A percentile compares a stretch with the other conserved stretches of the same genome.
Evolutionary conservation across 331 rosid species (phyloP).

Genomic region (Ulmus americana): DNA sequence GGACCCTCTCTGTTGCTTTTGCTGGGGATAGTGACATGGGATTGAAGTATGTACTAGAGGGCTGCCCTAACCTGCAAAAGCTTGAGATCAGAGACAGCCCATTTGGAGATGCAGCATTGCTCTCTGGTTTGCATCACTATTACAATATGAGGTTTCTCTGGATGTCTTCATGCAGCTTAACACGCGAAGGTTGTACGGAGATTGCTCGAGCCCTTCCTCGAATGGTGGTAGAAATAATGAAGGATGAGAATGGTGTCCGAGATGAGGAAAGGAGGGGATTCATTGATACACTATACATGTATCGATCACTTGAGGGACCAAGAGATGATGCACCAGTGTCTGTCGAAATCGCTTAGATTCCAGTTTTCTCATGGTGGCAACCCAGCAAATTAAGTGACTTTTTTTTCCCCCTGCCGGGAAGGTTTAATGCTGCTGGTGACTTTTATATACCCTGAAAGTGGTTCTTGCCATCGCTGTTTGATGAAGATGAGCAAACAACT

Average conservation of each 20-base stretch:
- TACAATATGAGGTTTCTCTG: slow-evolving; percentile 85
- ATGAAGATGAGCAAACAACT: slow-evolving; percentile 26
- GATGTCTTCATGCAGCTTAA: slow-evolving; percentile 68
- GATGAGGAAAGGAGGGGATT: slow-evolving; percentile 23
- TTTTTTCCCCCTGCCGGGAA: slow-evolving; percentile 12
- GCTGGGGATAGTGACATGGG: slow-evolving; percentile 66
- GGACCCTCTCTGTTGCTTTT: slow-evolving; percentile 82
- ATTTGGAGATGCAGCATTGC: slow-evolving; percentile 67
- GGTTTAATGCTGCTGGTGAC: slow-evolving; percentile 27
- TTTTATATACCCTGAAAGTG: slow-evolving; percentile 40
- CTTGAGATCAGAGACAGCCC: slow-evolving; percentile 90
- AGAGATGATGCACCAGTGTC: slow-evolving; percentile 53
- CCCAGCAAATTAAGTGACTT: slow-evolving; percentile 19
- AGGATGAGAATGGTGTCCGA: not conserved
- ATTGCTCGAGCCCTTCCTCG: slow-evolving; percentile 56
- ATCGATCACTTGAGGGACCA: slow-evolving; percentile 71
- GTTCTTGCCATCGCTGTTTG: slow-evolving; percentile 30
- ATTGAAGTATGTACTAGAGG: slow-evolving; percentile 61
- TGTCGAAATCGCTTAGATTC: slow-evolving; percentile 49
- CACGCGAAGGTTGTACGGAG: slow-evolving; percentile 62
- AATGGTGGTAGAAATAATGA: slow-evolving; percentile 60
- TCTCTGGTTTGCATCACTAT: slow-evolving; percentile 65
- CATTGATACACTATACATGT: slow-evolving; percentile 58
- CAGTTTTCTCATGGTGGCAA: slow-evolving; percentile 26
- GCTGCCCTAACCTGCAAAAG: slow-evolving; percentile 68